A percentile compares a stretch with the other conserved stretches of the same genome.
Evolutionary conservation across 2,329 filamentous ascomycete species (phyloP).

Genomic region (Rachicladosporium sp.): DNA sequence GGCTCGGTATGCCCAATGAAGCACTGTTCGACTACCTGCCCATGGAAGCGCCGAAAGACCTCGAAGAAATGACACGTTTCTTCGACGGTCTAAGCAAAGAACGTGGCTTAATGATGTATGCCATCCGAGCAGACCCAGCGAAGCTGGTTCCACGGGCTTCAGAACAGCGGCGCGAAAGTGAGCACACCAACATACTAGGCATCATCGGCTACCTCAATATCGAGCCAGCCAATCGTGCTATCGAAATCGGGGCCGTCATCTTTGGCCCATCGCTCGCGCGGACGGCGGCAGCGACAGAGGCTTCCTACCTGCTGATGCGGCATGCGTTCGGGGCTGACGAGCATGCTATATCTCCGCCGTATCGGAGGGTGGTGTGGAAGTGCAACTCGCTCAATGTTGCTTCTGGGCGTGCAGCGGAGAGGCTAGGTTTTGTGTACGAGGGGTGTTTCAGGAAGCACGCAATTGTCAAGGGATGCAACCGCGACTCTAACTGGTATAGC

Average conservation of each 20-base stretch:
- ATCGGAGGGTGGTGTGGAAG: constrained; percentile 52
- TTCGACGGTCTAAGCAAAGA: too few species aligned
- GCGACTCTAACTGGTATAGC: constrained; percentile 51
- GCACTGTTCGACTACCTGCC: constrained; percentile 32
- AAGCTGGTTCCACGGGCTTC: not conserved
- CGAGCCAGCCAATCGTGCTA: constrained; percentile 33
- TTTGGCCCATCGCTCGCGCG: constrained; percentile 40
- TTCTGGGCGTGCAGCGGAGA: constrained; percentile 41
- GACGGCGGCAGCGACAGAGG: constrained; percentile 46
- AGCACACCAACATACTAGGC: constrained; percentile 29
- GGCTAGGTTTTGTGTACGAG: constrained; percentile 48
- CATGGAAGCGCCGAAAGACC: constrained; percentile 15
- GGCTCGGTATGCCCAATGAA: constrained; percentile 6
- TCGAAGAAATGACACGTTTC: constrained; percentile 9
- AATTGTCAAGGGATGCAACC: constrained; percentile 42
- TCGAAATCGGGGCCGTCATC: constrained; percentile 49
- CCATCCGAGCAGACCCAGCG: constrained; percentile 28
- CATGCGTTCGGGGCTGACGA: constrained; percentile 37
- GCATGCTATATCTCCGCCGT: constrained; percentile 29
- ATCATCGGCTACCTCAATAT: constrained; percentile 35
- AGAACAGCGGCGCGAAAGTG: too few species aligned
- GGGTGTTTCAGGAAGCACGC: constrained; percentile 51
- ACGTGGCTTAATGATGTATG: constrained; percentile 27
- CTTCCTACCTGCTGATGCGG: constrained; percentile 43
- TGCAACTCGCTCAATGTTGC: constrained; percentile 45